Percentiles rank a stretch among this genome's conserved stretches.
These are phyloP conservation scores for Lactuca saligna DNA, from an alignment of 129 eudicot species.

Conservation along the genomic window DNA sequence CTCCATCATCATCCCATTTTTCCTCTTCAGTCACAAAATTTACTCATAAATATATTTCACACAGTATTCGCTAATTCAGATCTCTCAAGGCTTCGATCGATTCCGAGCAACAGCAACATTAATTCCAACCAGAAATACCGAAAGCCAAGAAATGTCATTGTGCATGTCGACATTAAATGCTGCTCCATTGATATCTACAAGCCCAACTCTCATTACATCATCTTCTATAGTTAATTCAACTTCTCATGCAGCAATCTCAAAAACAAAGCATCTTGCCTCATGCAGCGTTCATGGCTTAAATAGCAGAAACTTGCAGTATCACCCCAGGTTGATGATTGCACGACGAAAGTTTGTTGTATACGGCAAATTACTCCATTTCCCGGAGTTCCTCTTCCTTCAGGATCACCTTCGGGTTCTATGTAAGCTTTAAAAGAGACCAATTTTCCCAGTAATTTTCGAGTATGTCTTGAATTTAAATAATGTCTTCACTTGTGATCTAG, in stretches of 20 bases:
- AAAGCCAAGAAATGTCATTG: constrained; percentile 18
- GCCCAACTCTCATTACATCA: neutral
- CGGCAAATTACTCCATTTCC: constrained; percentile 32
- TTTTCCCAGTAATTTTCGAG: neutral
- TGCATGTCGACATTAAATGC: constrained; percentile 17
- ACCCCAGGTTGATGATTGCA: constrained; percentile 13
- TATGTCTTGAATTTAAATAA: neutral
- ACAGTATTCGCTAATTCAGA: neutral
- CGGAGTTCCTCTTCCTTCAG: constrained; percentile 37
- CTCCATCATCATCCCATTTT: neutral
- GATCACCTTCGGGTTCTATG: constrained; percentile 44
- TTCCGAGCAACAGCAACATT: neutral
- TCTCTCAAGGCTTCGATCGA: neutral
- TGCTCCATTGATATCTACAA: constrained; percentile 4
- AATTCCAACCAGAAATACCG: neutral
- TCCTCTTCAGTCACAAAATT: constrained; percentile 1
- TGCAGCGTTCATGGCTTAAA: neutral
- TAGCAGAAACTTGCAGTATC: constrained; percentile 13
- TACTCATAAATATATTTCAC: neutral
- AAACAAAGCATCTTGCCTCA: constrained; percentile 13
- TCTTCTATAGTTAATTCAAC: neutral
- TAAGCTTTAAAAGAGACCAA: constrained; percentile 9
- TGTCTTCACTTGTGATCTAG: neutral
- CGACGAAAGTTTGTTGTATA: constrained; percentile 21
- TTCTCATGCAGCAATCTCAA: constrained; percentile 9